Conservation (phyloP, 176 grass and related monocot species). For the Oryza longistaminata region DNA sequence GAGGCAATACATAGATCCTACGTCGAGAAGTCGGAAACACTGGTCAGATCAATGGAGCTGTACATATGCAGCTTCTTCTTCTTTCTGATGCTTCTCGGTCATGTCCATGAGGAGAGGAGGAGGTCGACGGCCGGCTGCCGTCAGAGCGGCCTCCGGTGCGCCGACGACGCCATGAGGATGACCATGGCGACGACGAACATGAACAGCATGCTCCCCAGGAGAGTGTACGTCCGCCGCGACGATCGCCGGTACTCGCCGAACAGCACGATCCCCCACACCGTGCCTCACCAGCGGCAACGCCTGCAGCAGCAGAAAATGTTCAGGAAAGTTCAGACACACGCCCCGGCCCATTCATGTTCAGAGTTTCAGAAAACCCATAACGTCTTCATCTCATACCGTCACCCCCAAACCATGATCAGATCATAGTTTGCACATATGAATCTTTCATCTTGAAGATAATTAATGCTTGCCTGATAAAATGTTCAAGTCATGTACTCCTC, state of each 20-base stretch:
- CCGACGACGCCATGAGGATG: slow-evolving; percentile 86
- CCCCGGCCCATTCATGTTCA: background rate
- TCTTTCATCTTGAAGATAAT: background rate
- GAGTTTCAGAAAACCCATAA: background rate
- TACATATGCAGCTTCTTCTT: background rate
- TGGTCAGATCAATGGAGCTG: background rate
- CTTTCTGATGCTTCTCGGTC: background rate
- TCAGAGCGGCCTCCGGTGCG: slow-evolving; percentile 56
- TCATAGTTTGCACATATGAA: background rate
- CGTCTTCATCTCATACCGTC: background rate
- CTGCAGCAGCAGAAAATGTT: slow-evolving; percentile 30
- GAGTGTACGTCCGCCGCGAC: slow-evolving; percentile 59
- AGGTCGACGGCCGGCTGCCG: too few species aligned
- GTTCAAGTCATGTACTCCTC: too few species aligned
- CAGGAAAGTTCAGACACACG: background rate
- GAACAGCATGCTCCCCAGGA: slow-evolving; percentile 73
- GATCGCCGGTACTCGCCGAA: slow-evolving; percentile 69
- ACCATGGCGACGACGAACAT: slow-evolving; percentile 86
- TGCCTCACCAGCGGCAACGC: slow-evolving; percentile 81
- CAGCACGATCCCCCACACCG: slow-evolving; percentile 65
- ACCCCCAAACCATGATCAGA: background rate
- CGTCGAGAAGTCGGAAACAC: too few species aligned
- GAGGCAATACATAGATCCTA: too few species aligned
- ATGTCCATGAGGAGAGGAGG: background rate
- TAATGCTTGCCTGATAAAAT: background rate